phyloP scores from a whole-genome alignment of 2,329 filamentous ascomycete genomes.

The Lachnellula hyalina region DNA sequence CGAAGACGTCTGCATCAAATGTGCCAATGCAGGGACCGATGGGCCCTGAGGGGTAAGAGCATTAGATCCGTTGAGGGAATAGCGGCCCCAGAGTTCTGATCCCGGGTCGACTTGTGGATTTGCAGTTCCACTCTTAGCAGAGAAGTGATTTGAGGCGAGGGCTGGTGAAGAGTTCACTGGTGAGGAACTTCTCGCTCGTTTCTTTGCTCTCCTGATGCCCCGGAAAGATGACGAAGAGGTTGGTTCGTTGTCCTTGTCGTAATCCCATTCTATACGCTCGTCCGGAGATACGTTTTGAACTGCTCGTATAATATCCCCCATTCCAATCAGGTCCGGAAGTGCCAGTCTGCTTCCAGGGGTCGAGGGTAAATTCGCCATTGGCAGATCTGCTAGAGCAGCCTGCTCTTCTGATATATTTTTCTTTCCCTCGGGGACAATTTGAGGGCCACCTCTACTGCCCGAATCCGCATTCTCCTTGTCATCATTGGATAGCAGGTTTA shows the following conservation, averaged over 20 bases:
- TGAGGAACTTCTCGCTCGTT: constrained; percentile 70
- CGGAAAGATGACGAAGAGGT: constrained; percentile 42
- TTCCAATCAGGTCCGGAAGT: constrained; percentile 53
- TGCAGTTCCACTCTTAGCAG: constrained; percentile 33
- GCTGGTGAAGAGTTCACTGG: constrained; percentile 61
- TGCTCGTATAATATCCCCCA: constrained; percentile 35
- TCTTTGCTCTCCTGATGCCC: constrained; percentile 43
- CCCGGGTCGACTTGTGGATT: constrained; percentile 68
- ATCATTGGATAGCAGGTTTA: constrained; percentile 19
- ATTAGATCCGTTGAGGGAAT: constrained; percentile 46
- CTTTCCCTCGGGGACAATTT: neutral
- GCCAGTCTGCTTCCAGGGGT: constrained; percentile 50
- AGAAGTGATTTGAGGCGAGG: constrained; percentile 32
- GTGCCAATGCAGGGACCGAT: constrained; percentile 51
- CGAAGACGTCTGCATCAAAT: constrained; percentile 66
- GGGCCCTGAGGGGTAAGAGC: constrained; percentile 23
- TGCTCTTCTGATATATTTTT: constrained; percentile 8
- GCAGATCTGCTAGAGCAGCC: constrained; percentile 12
- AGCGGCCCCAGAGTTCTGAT: constrained; percentile 72
- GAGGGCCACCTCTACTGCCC: neutral
- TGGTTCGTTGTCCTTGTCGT: constrained; percentile 39
- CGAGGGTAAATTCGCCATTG: constrained; percentile 30
- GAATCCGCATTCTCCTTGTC: constrained; percentile 27
- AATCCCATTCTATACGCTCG: constrained; percentile 57
- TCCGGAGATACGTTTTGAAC: constrained; percentile 51